Conservation (phyloP, 2,329 filamentous ascomycete genomes). For the Berkeleyomyces rouxiae region DNA sequence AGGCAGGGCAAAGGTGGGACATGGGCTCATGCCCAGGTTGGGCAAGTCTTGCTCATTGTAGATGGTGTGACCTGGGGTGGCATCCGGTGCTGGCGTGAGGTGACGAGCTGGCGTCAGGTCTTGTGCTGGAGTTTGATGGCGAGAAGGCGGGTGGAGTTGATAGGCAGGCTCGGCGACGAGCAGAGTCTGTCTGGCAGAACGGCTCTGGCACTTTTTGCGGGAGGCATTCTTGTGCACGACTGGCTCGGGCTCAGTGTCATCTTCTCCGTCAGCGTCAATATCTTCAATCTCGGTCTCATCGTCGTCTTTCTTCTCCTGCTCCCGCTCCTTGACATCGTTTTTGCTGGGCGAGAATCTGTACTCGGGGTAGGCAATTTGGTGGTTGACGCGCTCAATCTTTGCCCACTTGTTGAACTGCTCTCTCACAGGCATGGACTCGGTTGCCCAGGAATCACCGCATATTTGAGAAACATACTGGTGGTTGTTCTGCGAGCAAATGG, state of each 20-base stretch:
- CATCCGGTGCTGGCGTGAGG: neutral
- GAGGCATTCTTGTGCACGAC: neutral
- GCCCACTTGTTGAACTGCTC: slow-evolving; percentile 66
- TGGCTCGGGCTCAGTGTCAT: neutral
- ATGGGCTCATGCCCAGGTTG: neutral
- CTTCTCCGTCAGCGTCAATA: neutral
- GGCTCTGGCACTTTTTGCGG: neutral
- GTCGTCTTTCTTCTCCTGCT: slow-evolving; percentile 26
- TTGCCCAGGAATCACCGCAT: slow-evolving; percentile 72
- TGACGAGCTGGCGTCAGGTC: neutral
- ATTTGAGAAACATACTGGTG: slow-evolving; percentile 82
- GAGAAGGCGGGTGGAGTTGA: neutral
- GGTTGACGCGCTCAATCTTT: slow-evolving; percentile 65
- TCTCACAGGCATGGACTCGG: slow-evolving; percentile 58
- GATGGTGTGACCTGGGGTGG: neutral
- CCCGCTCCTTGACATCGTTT: slow-evolving; percentile 17
- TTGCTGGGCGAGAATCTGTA: slow-evolving; percentile 75
- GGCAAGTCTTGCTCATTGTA: neutral
- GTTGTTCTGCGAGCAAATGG: slow-evolving; percentile 69
- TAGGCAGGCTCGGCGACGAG: neutral
- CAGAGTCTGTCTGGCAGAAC: neutral
- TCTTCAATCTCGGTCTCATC: slow-evolving; percentile 18
- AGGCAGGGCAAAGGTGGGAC: neutral
- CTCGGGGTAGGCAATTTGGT: slow-evolving; percentile 66
- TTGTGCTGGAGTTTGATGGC: neutral